Evolutionary conservation across 2,329 filamentous ascomycete species (phyloP), one percentile per base, ranked within the genome.

Genomic region (Colletotrichum sp.): DNA sequence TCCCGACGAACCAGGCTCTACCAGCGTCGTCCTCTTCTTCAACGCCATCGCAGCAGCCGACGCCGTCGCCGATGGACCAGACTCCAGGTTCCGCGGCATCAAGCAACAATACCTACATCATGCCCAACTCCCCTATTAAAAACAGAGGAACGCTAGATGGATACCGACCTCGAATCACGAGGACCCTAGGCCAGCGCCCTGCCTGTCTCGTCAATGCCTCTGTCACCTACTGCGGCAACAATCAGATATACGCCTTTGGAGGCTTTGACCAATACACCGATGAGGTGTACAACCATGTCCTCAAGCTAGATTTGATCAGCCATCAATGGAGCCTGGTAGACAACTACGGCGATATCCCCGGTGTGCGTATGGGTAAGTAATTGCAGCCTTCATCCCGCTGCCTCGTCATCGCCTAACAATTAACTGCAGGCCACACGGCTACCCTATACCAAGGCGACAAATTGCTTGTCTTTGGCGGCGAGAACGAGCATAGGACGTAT

Each of bases 201-300:
- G 96, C 97, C 44, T 99, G 96, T 83, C 90, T 99, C 66, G 96
- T 99, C 79, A 99, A 99, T 88, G 97, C 97, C 68, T 99, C 97
- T 1, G 96, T 99, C 76, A 99, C 97, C n/a, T 98, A 98, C 84
- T 98, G 97, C 82, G 96, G 96, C 75, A 97, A 98, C 86, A 97
- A 99, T 84, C 93, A 97, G 85, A 99, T 99, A 80, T 99, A 98
- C 85, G 97, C 96, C 13, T 99, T 99, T 88, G 97, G 97, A 59
- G 97, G 97, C 22, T 99, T 99, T 82, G 97, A 99, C 83, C 96
- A 99, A 85, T 99, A 98, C 83, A 99, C 97, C 1, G 97, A 99
- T 84, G 97, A 99, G 88, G 95, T 99, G 22, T 99, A 99, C 86
- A 99, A 99, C 83, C 97, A 99, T 86, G 97, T 99, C 57, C 89